Conservation (phyloP, 2,329 filamentous ascomycete genomes). For the Pseudogymnoascus verrucosus region DNA sequence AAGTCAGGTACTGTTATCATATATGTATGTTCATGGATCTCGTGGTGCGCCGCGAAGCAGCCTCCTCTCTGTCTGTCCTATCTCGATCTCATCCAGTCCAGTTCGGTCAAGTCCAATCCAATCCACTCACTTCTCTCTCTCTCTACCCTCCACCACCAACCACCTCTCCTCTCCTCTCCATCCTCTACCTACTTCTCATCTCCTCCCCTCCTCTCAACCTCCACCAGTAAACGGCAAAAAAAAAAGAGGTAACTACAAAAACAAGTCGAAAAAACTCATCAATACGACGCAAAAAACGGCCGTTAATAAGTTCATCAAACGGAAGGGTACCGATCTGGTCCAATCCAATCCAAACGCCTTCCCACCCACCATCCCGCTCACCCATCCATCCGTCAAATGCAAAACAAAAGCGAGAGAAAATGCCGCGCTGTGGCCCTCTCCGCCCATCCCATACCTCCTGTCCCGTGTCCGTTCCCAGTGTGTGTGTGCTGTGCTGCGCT, state of each 20-base stretch:
- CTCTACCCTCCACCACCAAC: not conserved
- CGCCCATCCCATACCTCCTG: not conserved
- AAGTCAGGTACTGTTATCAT: not conserved
- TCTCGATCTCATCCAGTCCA: not conserved
- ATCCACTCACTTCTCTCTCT: not conserved
- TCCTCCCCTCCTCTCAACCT: not conserved
- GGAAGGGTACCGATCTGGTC: conserved; percentile 2
- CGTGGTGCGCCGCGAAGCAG: not conserved
- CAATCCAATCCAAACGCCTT: conserved; percentile 3
- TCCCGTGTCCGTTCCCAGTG: not conserved
- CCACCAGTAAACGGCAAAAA: not conserved
- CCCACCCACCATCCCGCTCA: not conserved
- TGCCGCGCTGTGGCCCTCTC: not conserved
- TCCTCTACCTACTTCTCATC: no score
- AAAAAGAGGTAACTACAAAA: not conserved
- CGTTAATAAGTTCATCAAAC: conserved; percentile 1
- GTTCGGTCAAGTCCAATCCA: not conserved
- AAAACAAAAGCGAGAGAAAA: conserved; percentile 4
- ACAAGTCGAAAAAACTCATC: conserved; percentile 6
- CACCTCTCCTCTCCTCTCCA: no score
- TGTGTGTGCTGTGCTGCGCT: not conserved
- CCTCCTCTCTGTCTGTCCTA: conserved; percentile 7
- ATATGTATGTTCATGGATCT: conserved; percentile 7
- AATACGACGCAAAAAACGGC: conserved; percentile 7
- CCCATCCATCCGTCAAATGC: not conserved